Conservation (phyloP, 306 rosid genomes). For the Abrus pulchellus region DNA sequence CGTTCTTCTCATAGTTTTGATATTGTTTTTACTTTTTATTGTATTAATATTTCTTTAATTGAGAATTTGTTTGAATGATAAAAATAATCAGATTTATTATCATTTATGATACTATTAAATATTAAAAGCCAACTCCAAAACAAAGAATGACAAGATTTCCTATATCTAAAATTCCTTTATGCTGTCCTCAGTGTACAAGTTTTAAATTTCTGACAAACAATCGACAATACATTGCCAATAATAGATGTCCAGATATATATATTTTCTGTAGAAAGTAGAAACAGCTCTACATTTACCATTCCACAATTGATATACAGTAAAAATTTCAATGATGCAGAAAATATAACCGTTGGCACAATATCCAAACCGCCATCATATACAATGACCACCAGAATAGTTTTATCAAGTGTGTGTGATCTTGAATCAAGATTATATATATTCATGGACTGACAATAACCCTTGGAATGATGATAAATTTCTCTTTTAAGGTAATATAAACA, state of each 20-base stretch:
- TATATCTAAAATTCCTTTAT: background rate
- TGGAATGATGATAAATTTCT: background rate
- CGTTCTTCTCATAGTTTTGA: no score
- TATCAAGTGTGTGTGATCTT: no score
- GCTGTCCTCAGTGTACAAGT: background rate
- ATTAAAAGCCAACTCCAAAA: background rate
- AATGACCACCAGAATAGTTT: background rate
- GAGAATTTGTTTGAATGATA: no score
- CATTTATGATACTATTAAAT: no score
- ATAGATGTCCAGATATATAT: background rate
- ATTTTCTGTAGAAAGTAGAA: background rate
- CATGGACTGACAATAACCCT: background rate
- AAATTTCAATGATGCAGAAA: background rate
- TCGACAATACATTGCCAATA: background rate
- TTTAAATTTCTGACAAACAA: background rate
- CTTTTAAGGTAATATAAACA: background rate
- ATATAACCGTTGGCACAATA: background rate
- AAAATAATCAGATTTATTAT: no score
- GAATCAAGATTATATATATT: background rate
- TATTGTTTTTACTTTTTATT: no score
- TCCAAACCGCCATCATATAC: background rate
- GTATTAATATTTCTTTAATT: no score
- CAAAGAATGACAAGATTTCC: conserved; percentile 7
- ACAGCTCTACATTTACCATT: background rate
- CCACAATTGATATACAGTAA: background rate